Conservation (phyloP, 805 yeast species). For the Suhomyces canberraensis region DNA sequence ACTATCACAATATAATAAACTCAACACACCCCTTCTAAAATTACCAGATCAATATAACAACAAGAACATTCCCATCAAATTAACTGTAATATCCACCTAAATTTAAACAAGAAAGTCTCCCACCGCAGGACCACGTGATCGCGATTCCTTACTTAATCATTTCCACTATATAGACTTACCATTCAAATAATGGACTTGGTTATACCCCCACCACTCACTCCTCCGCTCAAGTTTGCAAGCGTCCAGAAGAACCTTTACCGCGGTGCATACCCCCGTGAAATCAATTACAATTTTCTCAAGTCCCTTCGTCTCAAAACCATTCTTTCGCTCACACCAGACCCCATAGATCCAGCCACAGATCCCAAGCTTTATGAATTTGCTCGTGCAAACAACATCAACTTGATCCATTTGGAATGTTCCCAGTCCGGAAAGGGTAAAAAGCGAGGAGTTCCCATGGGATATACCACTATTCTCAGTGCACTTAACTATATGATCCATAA, state of each 20-base stretch:
- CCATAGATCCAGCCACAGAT: constrained; percentile 56
- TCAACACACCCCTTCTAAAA: no score
- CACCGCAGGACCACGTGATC: no score
- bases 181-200: constrained; percentile 11
- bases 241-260: constrained; percentile 70
- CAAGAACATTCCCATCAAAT: no score
- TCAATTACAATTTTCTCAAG: constrained; percentile 65
- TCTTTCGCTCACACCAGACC: constrained; percentile 75
- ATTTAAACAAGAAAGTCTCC: no score
- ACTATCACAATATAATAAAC: no score
- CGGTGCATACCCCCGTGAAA: constrained; percentile 83
- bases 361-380: constrained; percentile 52
- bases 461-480: constrained; percentile 55
- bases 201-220: constrained; percentile 38
- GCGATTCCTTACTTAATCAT: no score
- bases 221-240: constrained; percentile 76
- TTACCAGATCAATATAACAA: no score
- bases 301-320: constrained; percentile 67
- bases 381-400: constrained; percentile 46
- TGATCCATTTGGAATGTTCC: constrained; percentile 67
- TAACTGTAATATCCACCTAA: no score
- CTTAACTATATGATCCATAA: constrained; percentile 60
- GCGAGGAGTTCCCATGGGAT: constrained; percentile 77
- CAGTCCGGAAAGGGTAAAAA: constrained; percentile 76
- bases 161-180: no score